phyloP scores from a whole-genome alignment of 2,329 filamentous ascomycete genomes.

The Anthostomella pinea region DNA sequence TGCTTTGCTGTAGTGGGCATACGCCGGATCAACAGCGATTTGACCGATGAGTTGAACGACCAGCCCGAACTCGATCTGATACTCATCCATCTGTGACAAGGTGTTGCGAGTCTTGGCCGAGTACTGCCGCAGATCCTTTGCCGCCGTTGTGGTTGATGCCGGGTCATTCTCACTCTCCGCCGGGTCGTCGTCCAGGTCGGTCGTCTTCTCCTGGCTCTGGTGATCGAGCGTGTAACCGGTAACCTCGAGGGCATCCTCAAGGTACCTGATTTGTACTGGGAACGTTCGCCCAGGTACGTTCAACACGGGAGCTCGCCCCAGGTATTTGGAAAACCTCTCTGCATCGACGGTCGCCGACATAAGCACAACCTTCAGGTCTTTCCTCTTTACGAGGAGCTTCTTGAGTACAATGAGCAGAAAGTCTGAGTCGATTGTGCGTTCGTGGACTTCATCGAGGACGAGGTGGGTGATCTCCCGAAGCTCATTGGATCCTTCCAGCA shows the following conservation, averaged over 20 bases:
- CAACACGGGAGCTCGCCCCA: conserved; percentile 80
- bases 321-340: conserved; percentile 83
- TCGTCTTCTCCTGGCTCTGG: conserved; percentile 50
- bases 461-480: conserved; percentile 88
- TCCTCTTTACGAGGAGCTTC: conserved; percentile 71
- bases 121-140: conserved; percentile 68
- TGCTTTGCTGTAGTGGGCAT: conserved; percentile 76
- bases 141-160: conserved; percentile 54
- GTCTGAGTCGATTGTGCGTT: conserved; percentile 93
- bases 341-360: conserved; percentile 99
- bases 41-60: conserved; percentile 74
- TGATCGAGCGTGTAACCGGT: conserved; percentile 68
- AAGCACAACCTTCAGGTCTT: conserved; percentile 85
- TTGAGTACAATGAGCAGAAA: conserved; percentile 91
- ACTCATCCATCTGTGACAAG: conserved; percentile 79
- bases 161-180: conserved; percentile 49
- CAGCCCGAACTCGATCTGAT: conserved; percentile 84
- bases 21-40: conserved; percentile 67
- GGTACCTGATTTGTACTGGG: conserved; percentile 80
- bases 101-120: conserved; percentile 72
- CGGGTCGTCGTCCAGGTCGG: conserved; percentile 62
- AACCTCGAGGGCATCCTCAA: conserved; percentile 89
- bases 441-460: conserved; percentile 96
- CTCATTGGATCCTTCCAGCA: conserved; percentile 87
- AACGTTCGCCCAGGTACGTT: conserved; percentile 92